Evolutionary conservation across 2,329 filamentous ascomycete genomes (phyloP), one percentile per base, ranked within the genome.

Genomic region (Sporothrix mexicana): DNA sequence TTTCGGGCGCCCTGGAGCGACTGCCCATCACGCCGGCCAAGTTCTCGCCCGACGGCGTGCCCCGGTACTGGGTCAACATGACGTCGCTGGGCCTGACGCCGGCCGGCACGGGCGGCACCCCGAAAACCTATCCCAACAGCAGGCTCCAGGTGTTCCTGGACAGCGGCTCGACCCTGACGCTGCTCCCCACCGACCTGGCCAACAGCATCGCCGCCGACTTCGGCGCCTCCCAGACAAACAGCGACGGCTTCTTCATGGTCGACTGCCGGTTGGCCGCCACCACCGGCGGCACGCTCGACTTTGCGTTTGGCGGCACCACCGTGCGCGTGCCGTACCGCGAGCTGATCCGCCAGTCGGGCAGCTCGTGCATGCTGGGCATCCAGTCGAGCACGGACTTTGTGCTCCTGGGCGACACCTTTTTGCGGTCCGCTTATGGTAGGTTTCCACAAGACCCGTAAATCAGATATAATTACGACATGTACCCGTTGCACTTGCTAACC

Each of bases 161-260:
- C 81, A 92, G 89, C 36, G 92, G 92, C 7, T 90, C 89, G 30
- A 92, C 90, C 15, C 83, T 93, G 77, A 91, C 88, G 68, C 87
- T 93, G 71, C 83, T 94, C 1, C 92, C 92, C 0, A 81, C 87
- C 72, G 78, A 79, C 23, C 80, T 93, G 45, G 86, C 86, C 57
- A 77, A 80, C n/a, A 75, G 77, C 57, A 85, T 90, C 45, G 85
- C 85, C 23, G 77, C 79, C 25, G 85, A 87, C 75, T 85, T 90
- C 71, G 85, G 85, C 12, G 82, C 83, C 2, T 73, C 77, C 1
- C 59, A 64, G 13, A 76, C 80, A 67, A 82, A 83, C 75, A 71
- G 74, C 64, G 82, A 81, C 73, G 84, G 83, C 73, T 87, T 85
- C 79, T 88, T 82, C 77, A 76, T 76, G 2, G 82, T 87, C 9